A percentile compares a stretch with the other conserved stretches of the same genome.
phyloP scores from a whole-genome alignment of 495 filamentous ascomycete genomes.

The Ramalina intermedia region DNA sequence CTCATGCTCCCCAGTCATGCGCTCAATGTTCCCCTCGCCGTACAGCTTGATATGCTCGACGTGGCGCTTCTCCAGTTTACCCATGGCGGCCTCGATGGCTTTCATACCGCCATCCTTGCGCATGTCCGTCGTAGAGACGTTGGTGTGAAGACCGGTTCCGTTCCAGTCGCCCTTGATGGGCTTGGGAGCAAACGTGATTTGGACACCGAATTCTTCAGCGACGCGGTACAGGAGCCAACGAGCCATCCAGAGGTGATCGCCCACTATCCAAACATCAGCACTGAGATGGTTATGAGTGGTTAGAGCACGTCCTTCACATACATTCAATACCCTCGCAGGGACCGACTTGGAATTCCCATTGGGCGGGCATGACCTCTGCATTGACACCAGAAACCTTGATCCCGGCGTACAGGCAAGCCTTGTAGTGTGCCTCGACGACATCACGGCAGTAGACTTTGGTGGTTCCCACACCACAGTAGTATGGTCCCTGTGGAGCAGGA shows the following conservation, averaged over 20 bases:
- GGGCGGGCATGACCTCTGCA: slow-evolving; percentile 95
- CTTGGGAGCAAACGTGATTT: slow-evolving; percentile 94
- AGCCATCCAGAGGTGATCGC: slow-evolving; percentile 94
- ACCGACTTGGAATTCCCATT: slow-evolving; percentile 99
- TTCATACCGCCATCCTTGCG: slow-evolving; percentile 91
- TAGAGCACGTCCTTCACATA: slow-evolving; percentile 24
- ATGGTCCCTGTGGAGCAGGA: slow-evolving; percentile 93
- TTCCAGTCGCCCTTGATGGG: slow-evolving; percentile 99
- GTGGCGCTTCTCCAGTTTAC: slow-evolving; percentile 81
- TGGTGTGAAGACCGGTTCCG: slow-evolving; percentile 94
- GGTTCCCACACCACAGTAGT: slow-evolving; percentile 97
- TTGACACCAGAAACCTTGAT: slow-evolving; percentile 97
- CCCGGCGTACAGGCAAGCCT: slow-evolving; percentile 82
- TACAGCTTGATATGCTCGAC: slow-evolving; percentile 94
- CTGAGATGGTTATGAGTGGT: slow-evolving; percentile 6
- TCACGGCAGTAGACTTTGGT: slow-evolving; percentile 97
- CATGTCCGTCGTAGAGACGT: slow-evolving; percentile 80
- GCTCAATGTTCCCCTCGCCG: slow-evolving; percentile 81
- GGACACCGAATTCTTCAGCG: slow-evolving; percentile 91
- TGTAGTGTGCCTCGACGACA: slow-evolving; percentile 97
- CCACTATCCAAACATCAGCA: slow-evolving; percentile 40
- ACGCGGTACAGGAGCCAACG: slow-evolving; percentile 94
- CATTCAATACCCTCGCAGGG: slow-evolving; percentile 81
- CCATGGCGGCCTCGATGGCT: slow-evolving; percentile 70
- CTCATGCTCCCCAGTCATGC: slow-evolving; percentile 93